Evolutionary conservation across 805 yeast species (phyloP).

Genomic region (Scheffersomyces lignosus): DNA sequence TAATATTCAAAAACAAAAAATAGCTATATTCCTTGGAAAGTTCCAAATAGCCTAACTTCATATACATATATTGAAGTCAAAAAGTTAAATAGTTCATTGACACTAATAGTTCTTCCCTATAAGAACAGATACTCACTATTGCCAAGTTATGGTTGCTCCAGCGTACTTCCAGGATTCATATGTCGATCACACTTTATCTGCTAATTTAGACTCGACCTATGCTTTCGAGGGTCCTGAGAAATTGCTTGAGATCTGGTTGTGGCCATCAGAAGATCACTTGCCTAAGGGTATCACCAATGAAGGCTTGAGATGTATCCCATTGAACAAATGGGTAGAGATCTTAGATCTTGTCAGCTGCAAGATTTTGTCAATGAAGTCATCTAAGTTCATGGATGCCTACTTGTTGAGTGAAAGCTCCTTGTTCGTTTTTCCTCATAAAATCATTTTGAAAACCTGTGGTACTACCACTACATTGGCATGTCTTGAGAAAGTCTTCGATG

Average conservation of each 20-base stretch:
- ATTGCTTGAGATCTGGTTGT: conserved; percentile 86
- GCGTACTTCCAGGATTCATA: conserved; percentile 45
- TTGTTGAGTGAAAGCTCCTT: conserved; percentile 85
- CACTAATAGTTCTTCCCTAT: too few species aligned
- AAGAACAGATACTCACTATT: too few species aligned
- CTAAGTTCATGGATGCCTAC: conserved; percentile 72
- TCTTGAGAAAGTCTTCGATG: conserved; percentile 59
- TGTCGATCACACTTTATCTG: conserved; percentile 79
- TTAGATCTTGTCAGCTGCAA: conserved; percentile 86
- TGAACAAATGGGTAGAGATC: conserved; percentile 66
- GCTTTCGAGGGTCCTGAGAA: conserved; percentile 99
- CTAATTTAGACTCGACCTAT: conserved; percentile 78
- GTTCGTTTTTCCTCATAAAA: conserved; percentile 83
- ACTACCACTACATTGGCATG: conserved; percentile 89
- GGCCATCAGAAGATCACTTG: conserved; percentile 45
- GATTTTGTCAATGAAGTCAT: conserved; percentile 74
- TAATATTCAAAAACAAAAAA: not conserved
- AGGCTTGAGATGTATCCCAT: conserved; percentile 65
- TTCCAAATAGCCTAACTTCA: too few species aligned
- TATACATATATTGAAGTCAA: too few species aligned
- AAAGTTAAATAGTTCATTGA: too few species aligned
- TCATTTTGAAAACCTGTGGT: conserved; percentile 92
- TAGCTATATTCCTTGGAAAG: too few species aligned
- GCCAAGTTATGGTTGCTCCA: conserved; percentile 40
- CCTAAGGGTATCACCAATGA: conserved; percentile 36